Base-by-base conservation (phyloP, 176 grass and related monocot species). In the Hyparrhenia diplandra region DNA sequence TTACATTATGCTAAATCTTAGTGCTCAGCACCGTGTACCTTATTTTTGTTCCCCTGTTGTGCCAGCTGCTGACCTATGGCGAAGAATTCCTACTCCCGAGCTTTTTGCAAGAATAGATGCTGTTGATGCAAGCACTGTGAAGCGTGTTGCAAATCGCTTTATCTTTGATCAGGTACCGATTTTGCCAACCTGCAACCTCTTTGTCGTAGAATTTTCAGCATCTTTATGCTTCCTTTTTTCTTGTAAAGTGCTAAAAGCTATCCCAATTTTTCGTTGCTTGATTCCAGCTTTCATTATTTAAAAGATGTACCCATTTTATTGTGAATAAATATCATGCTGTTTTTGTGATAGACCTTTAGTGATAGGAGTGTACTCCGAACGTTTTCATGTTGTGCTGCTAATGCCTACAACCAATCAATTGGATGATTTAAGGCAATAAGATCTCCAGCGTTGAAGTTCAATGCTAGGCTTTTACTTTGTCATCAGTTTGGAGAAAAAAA, bases 81-180 rank as follows among this genome's bases (percentile, higher is more conserved):
- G 97, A 58, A 95, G 97, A 93, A 83, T 99, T 71, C 91, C 97
- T 30, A 86, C 75, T 51, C 72, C 90, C 41, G 97, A 99, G 65
- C 87, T 99, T 88, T 99, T 99, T 83, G 89, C 97, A 37, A 95
- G 97, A 70, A 99, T 99, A 82, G 97, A 99, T 87, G 93, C 97
- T 75, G 97, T 99, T 77, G 97, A 99, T 52, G 91, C 97, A 73
- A 96, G 87, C 73, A 93, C 91, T 55, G 87, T 99, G 30, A 99
- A 88, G 77, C 90, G 97, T 81, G 91, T 99, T 61, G 93, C 97
- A 31, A 99, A 99, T 27, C 97, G 97, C 54, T 99, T 99, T 87
- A 94, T 99, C 85, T 99, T 99, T 87, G 97, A 99, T 81, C 97
- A 99, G 93, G 97, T 95, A 86, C 35, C 71, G 35, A 35, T 82